Percentiles rank a stretch among this genome's conserved stretches.
Evolutionary conservation across 1,284 basidiomycete species (phyloP).

Genomic region (Fomitopsis pinicola): DNA sequence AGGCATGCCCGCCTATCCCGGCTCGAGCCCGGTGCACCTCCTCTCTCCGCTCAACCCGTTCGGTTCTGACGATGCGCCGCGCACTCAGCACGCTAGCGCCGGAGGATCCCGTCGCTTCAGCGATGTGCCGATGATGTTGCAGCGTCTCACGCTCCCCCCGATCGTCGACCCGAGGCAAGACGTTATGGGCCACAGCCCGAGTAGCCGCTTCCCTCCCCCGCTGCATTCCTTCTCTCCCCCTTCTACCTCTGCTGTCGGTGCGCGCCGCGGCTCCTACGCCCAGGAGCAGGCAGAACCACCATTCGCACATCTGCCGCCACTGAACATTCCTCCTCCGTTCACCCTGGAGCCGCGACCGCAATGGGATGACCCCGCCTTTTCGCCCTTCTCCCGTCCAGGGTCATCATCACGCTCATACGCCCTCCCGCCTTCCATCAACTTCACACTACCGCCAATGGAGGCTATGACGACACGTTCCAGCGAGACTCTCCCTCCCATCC

Average conservation of each 20-base stretch:
- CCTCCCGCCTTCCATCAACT: not conserved
- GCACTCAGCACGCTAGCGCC: slow-evolving; percentile 12
- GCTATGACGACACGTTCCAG: not conserved
- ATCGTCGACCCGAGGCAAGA: slow-evolving; percentile 14
- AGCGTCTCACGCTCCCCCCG: slow-evolving; percentile 19
- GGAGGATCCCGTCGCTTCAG: not conserved
- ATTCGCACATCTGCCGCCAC: slow-evolving; percentile 42
- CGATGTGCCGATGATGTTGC: slow-evolving; percentile 3
- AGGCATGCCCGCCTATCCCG: not conserved
- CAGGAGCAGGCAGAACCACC: slow-evolving; percentile 22
- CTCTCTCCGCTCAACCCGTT: slow-evolving; percentile 13
- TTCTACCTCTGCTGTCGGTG: slow-evolving; percentile 7
- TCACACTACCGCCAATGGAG: not conserved
- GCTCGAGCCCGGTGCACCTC: not conserved
- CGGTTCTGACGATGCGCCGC: slow-evolving; percentile 18
- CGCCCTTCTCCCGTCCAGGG: slow-evolving; percentile 23
- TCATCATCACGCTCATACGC: slow-evolving; percentile 14
- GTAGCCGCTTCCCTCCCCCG: slow-evolving; percentile 2
- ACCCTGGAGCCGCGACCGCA: slow-evolving; percentile 62
- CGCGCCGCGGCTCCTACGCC: not conserved
- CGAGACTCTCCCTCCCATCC: not conserved
- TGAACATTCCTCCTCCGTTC: slow-evolving; percentile 54
- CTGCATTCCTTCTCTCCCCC: not conserved
- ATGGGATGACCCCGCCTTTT: slow-evolving; percentile 43
- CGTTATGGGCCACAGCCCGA: slow-evolving; percentile 2